phyloP scores from a whole-genome alignment of 306 rosid species.

The Prunus davidiana region DNA sequence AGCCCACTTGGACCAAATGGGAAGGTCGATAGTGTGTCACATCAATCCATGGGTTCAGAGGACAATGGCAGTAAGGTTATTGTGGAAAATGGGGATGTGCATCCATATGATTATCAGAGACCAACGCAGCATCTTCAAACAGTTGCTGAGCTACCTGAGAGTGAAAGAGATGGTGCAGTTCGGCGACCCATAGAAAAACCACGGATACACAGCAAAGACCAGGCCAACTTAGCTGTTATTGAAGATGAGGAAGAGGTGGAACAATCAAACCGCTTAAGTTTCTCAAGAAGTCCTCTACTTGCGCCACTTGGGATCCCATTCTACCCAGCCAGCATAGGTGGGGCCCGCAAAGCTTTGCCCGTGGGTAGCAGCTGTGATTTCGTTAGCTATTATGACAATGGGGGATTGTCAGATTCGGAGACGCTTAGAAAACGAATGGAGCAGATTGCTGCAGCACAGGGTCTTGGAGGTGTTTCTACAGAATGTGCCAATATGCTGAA shows the following conservation, averaged over 20 bases:
- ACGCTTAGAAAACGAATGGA: slow-evolving; percentile 82
- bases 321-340: slow-evolving; percentile 85
- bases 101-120: slow-evolving; percentile 81
- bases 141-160: slow-evolving; percentile 76
- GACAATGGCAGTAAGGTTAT: slow-evolving; percentile 59
- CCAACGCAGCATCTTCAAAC: slow-evolving; percentile 72
- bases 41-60: slow-evolving; percentile 53
- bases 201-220: slow-evolving; percentile 52
- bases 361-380: slow-evolving; percentile 51
- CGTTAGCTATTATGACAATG: slow-evolving; percentile 55
- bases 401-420: slow-evolving; percentile 72
- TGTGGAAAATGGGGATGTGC: slow-evolving; percentile 65
- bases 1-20: slow-evolving; percentile 98
- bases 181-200: slow-evolving; percentile 56
- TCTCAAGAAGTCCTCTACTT: slow-evolving; percentile 61
- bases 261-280: slow-evolving; percentile 43
- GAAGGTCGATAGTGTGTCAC: slow-evolving; percentile 56
- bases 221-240: slow-evolving; percentile 35
- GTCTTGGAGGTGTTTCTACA: slow-evolving; percentile 76
- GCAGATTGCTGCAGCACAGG: slow-evolving; percentile 85
- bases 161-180: slow-evolving; percentile 49
- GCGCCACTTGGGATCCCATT: slow-evolving; percentile 96
- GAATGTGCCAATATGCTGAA: slow-evolving; percentile 84
- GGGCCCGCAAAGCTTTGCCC: slow-evolving; percentile 76
- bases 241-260: slow-evolving; percentile 74